Percentiles rank a stretch among this genome's conserved stretches.
Evolutionary conservation across 257 asterid species (phyloP).

Genomic region (Coffea eugenioides): DNA sequence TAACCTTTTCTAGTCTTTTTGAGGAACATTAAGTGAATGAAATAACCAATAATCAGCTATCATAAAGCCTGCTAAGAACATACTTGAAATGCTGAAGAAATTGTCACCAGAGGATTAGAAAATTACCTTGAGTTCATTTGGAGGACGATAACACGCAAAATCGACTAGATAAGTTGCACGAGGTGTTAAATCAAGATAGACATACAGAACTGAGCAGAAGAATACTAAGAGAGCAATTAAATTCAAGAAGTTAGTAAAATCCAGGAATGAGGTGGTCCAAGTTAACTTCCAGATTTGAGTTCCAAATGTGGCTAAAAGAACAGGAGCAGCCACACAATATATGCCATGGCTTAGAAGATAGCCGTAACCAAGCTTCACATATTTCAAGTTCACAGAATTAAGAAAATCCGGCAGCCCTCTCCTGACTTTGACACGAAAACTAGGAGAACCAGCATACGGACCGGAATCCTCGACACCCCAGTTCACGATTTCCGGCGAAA

Average conservation of each 20-base stretch:
- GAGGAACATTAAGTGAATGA: background rate
- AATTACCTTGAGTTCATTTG: slow-evolving; percentile 53
- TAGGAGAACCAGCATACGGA: slow-evolving; percentile 50
- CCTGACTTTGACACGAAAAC: slow-evolving; percentile 43
- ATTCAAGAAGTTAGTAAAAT: slow-evolving; percentile 27
- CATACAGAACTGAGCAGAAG: slow-evolving; percentile 31
- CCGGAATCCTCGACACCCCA: slow-evolving; percentile 46
- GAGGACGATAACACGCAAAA: slow-evolving; percentile 60
- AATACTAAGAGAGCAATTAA: slow-evolving; percentile 35
- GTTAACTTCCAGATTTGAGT: slow-evolving; percentile 25
- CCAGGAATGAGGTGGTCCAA: slow-evolving; percentile 10
- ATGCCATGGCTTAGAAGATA: slow-evolving; percentile 45
- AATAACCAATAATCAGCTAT: background rate
- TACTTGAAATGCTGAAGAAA: background rate
- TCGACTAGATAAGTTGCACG: slow-evolving; percentile 53
- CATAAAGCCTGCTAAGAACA: background rate
- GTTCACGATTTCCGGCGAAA: slow-evolving; percentile 51
- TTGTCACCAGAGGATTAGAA: background rate
- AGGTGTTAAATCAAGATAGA: slow-evolving; percentile 42
- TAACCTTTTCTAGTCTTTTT: background rate
- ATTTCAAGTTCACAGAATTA: slow-evolving; percentile 51
- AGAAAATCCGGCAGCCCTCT: slow-evolving; percentile 64
- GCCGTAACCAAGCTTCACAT: slow-evolving; percentile 59
- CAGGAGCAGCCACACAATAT: slow-evolving; percentile 34
- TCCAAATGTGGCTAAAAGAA: slow-evolving; percentile 31